These are phyloP conservation scores for Sclerotinia trifoliorum DNA, from an alignment of 2,329 filamentous ascomycete species.

Conservation along the genomic window DNA sequence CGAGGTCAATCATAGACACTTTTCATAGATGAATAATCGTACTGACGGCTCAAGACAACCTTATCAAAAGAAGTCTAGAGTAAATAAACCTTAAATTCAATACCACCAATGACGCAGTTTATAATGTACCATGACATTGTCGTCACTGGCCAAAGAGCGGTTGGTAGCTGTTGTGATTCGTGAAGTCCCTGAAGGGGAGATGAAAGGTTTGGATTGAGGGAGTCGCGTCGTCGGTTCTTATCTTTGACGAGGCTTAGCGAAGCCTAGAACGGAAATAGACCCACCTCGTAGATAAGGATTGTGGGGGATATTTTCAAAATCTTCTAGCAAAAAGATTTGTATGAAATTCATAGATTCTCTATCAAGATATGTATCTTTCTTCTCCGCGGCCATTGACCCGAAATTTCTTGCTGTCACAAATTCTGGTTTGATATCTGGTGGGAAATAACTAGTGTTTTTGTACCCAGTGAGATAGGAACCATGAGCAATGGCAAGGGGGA, in stretches of 20 bases:
- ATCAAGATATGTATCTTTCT: slow-evolving; percentile 6
- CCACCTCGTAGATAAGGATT: slow-evolving; percentile 15
- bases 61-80: not conserved
- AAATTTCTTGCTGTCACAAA: not conserved
- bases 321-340: not conserved
- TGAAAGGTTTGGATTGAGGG: not conserved
- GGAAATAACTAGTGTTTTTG: not conserved
- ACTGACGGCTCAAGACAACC: not conserved
- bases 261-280: not conserved
- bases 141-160: not conserved
- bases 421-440: not conserved
- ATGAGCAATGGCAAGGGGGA: not conserved
- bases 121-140: not conserved
- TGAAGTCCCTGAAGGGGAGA: not conserved
- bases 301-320: slow-evolving; percentile 6
- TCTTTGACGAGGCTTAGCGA: slow-evolving; percentile 19
- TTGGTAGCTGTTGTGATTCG: not conserved
- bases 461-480: not conserved
- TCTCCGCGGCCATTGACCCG: slow-evolving; percentile 7
- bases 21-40: not conserved
- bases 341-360: not conserved
- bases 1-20: not conserved
- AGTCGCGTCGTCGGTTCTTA: slow-evolving; percentile 10
- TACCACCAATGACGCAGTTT: not conserved
- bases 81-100: not conserved